A percentile compares a stretch with the other conserved stretches of the same genome.
Conservation (phyloP, 73 alveolate species). For the Uronychia setigera region DNA sequence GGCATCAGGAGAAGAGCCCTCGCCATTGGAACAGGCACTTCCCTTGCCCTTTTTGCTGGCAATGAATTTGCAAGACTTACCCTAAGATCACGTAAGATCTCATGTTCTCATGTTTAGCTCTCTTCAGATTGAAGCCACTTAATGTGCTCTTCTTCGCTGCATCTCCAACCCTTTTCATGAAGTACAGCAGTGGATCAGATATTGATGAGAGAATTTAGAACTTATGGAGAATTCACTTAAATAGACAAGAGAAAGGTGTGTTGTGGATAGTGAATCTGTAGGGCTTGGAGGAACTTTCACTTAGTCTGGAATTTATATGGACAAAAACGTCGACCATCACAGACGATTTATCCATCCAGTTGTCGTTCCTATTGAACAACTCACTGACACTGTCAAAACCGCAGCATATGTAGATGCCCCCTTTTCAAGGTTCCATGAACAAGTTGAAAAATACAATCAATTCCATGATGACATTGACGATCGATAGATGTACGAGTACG, state of each 20-base stretch:
- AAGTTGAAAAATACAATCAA: conserved; percentile 19
- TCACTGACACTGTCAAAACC: not conserved
- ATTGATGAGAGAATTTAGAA: conserved; percentile 35
- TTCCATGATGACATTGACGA: conserved; percentile 40
- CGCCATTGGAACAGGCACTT: conserved; percentile 33
- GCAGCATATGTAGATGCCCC: conserved; percentile 17
- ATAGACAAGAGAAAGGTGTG: conserved; percentile 45
- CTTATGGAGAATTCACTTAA: conserved; percentile 52
- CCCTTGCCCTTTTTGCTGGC: conserved; percentile 29
- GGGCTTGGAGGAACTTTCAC: conserved; percentile 54
- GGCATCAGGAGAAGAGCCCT: conserved; percentile 45
- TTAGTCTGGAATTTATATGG: not conserved
- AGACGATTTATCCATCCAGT: not conserved
- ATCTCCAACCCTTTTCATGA: conserved; percentile 43
- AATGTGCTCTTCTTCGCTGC: conserved; percentile 22
- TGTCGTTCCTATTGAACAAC: not conserved
- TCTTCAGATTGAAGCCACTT: conserved; percentile 42
- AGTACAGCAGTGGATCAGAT: not conserved
- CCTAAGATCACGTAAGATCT: conserved; percentile 43
- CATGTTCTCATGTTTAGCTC: conserved; percentile 13
- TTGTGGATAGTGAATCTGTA: not conserved
- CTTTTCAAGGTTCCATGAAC: conserved; percentile 30
- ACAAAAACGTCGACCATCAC: conserved; percentile 8
- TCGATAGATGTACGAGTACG: not conserved
- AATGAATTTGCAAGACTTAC: conserved; percentile 61